Evolutionary conservation across 148 eudicot species (phyloP), one percentile per base, ranked within the genome.

Genomic region (Nepenthes mirabilis): DNA sequence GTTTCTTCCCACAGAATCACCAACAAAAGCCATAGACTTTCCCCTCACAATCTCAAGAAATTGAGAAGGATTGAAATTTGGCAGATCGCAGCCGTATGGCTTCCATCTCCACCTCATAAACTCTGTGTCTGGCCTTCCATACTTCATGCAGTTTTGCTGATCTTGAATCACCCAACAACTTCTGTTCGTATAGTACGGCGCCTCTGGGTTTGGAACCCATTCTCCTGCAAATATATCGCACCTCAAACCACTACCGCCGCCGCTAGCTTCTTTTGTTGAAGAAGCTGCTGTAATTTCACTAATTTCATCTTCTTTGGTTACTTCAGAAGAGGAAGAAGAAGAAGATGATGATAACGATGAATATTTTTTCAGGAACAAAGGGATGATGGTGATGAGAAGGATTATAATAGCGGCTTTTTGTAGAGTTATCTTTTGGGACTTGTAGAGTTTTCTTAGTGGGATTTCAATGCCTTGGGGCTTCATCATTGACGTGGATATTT

Each of bases 41-140:
- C 47, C 65, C 40, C 56, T 37, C 2, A 62, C 65, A 40, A 62
- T 62, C 34, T 36, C 48, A 32, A 62, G 36, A 13, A 62, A 62
- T 47, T 5, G n/a, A 1, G 10, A n/a, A 8, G 65, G 57, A 40
- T 51, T 33, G 35, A 62, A 51, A 3, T 14, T 36, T 11, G 56
- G 45, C 10, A 52, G 34, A 3, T 62, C 47, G 14, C 56, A 62
- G 0, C 36, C 65, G 23, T 62, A 13, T 47, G 64, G 64, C 54
- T 60, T 60, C 64, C 64, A 60, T 6, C 55, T 60, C 64, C 64
- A 60, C 49, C 51, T 53, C 11, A 62, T 33, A 23, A 62, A 62
- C 34, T 62, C 65, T 6, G 6, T 52, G 33, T 62, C 65, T 9
- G 53, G 34, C 6, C 65, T 50, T 12, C 65, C 57, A 36, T 62